These are phyloP conservation scores for Microascus cirrosus DNA, from an alignment of 2,329 filamentous ascomycete genomes.

Conservation along the genomic window DNA sequence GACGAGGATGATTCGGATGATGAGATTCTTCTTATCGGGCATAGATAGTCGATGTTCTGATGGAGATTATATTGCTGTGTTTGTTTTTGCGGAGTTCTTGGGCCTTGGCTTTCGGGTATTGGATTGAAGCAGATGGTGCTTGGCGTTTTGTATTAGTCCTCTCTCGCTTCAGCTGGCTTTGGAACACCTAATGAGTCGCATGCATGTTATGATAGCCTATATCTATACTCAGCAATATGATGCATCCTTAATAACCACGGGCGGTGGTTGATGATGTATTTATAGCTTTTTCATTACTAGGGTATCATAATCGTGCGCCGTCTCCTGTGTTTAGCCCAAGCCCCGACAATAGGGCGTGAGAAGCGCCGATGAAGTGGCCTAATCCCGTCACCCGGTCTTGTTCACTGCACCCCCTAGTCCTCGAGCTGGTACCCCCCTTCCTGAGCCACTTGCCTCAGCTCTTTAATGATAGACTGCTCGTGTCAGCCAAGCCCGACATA, in stretches of 20 bases:
- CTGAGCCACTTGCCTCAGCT: slow-evolving; percentile 45
- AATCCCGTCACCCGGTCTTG: neutral
- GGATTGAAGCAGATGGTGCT: neutral
- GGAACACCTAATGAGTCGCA: neutral
- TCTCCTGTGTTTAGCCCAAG: neutral
- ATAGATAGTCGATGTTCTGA: slow-evolving; percentile 21
- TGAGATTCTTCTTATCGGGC: slow-evolving; percentile 38
- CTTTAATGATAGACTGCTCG: slow-evolving; percentile 45
- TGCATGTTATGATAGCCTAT: neutral
- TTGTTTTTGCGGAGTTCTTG: neutral
- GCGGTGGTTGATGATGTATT: neutral
- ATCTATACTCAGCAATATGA: neutral
- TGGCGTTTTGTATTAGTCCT: neutral
- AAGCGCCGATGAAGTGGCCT: neutral
- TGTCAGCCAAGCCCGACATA: neutral
- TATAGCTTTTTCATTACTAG: neutral
- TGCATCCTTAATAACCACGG: neutral
- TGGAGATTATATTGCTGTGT: neutral
- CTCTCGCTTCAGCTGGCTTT: neutral
- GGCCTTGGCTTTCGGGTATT: neutral
- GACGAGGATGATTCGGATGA: slow-evolving; percentile 37
- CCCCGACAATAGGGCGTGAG: neutral
- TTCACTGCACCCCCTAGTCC: slow-evolving; percentile 8
- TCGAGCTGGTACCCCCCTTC: slow-evolving; percentile 30
- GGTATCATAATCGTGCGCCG: neutral